phyloP scores from a whole-genome alignment of 176 grass and related monocot species.

The Melocanna baccifera region DNA sequence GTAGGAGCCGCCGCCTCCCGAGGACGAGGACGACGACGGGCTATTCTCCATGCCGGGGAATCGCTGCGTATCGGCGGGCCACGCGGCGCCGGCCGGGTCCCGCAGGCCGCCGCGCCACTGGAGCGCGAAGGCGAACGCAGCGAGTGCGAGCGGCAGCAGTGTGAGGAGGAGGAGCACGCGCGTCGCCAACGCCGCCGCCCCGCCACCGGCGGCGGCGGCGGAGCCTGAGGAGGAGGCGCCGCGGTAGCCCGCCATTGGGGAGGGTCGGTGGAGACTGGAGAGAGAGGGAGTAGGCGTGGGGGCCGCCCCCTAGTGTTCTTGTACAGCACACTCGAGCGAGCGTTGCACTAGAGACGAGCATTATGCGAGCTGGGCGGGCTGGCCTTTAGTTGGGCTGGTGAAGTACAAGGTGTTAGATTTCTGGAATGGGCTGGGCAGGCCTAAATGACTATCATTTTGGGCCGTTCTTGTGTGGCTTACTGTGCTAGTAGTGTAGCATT shows the following conservation, averaged over 20 bases:
- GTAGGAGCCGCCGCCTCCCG: conserved; percentile 30
- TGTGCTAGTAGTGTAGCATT: background rate
- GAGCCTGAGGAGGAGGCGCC: conserved; percentile 28
- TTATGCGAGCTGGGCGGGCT: too few relatives aligned
- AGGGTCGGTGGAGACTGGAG: background rate
- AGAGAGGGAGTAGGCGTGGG: background rate
- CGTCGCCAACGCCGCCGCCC: conserved; percentile 53
- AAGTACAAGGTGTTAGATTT: background rate
- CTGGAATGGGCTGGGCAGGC: background rate
- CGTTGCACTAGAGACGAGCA: background rate
- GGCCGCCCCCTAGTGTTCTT: background rate
- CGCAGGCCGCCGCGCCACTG: conserved; percentile 94
- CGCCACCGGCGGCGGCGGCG: background rate
- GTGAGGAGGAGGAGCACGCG: conserved; percentile 85
- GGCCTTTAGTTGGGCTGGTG: background rate
- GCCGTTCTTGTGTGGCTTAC: too few relatives aligned
- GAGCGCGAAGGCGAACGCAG: conserved; percentile 86
- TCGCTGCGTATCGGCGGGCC: conserved; percentile 71
- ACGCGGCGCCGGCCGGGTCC: conserved; percentile 65
- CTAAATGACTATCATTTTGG: too few relatives aligned
- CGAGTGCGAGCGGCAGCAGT: conserved; percentile 79
- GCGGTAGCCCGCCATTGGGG: conserved; percentile 64
- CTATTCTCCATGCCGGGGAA: conserved; percentile 94
- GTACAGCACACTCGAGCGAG: conserved; percentile 3
- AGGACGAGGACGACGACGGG: conserved; percentile 66